Conservation (phyloP, 805 yeast species). For the Barnettozyma wickerhamii region DNA sequence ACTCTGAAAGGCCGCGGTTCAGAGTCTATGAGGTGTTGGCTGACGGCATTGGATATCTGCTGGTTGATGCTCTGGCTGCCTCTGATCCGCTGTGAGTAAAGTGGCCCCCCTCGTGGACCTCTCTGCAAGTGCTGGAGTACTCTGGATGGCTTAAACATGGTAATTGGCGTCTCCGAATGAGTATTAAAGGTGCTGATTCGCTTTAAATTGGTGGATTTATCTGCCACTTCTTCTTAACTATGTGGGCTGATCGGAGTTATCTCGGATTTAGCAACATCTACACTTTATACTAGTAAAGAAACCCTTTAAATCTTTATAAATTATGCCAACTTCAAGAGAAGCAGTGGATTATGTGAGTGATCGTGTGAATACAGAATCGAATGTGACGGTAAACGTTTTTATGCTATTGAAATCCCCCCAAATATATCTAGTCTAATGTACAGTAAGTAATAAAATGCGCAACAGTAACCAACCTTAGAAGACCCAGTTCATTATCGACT, state of each 20-base stretch:
- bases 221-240: too few species aligned
- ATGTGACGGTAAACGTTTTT: too few species aligned
- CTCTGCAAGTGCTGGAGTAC: background rate
- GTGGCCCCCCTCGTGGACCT: background rate
- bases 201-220: background rate
- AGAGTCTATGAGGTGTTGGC: constrained; percentile 5
- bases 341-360: too few species aligned
- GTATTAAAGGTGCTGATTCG: background rate
- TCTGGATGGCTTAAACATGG: constrained; percentile 6
- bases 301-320: too few species aligned
- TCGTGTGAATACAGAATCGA: too few species aligned
- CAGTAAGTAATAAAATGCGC: background rate
- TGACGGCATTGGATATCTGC: constrained; percentile 11
- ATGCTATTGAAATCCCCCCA: too few species aligned
- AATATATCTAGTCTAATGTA: too few species aligned
- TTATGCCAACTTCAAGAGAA: too few species aligned
- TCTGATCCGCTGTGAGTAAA: background rate
- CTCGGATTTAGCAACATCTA: too few species aligned
- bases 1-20: constrained; percentile 4
- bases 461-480: constrained; percentile 11
- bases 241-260: background rate
- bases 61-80: constrained; percentile 1
- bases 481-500: constrained; percentile 13
- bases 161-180: background rate
- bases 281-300: too few species aligned